Base-by-base conservation (phyloP, 2,329 filamentous ascomycete genomes). In the Apiospora hydei region DNA sequence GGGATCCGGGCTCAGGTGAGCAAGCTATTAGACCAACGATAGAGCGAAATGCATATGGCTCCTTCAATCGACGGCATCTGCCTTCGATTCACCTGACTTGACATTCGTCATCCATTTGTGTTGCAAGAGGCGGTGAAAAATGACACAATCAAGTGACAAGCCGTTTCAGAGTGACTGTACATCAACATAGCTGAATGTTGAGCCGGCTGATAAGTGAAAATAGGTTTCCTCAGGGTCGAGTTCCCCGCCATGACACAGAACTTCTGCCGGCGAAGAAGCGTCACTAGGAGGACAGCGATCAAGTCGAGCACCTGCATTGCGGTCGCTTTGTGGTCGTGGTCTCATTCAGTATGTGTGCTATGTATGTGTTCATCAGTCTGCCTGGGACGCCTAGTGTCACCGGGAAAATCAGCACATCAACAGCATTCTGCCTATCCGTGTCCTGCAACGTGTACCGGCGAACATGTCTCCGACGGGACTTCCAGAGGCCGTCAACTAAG, bases 11-110 rank as follows among this genome's bases (percentile, higher is more conserved):
- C 34, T 41, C 34, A 64, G 57, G 38, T 41, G 57, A 41, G 57
- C 34, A 41, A 41, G 30, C 30, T 41, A 64, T 41, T 64, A 64
- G 57, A 64, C 57, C 57, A 41, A 41, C 57, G 18, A 64, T 41
- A 64, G 21, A 64, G 4, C 34, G 34, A 64, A 64, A n/a, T 13
- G 53, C 53, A 21, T 21, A 61, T 61, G 53, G 53, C 30, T 38
- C 16, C 26, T 4, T 34, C 30, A 38, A 38, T 38, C 53, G 30
- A 61, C 13, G 53, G 53, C 30, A 21, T 8, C 18, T 34, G 30
- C 26, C 53, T 30, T 41, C 57, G 57, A 21, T 41, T 64, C 11
- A 64, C 21, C 34, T 34, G 11, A 41, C 30, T 21, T 38, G 13
- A 13, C 18, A 13, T n/a, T 14, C 3, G 7, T 2, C 57, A 13